Conservation (phyloP, 192 early-diverging fungal genomes). For the Physocladia obscura region DNA sequence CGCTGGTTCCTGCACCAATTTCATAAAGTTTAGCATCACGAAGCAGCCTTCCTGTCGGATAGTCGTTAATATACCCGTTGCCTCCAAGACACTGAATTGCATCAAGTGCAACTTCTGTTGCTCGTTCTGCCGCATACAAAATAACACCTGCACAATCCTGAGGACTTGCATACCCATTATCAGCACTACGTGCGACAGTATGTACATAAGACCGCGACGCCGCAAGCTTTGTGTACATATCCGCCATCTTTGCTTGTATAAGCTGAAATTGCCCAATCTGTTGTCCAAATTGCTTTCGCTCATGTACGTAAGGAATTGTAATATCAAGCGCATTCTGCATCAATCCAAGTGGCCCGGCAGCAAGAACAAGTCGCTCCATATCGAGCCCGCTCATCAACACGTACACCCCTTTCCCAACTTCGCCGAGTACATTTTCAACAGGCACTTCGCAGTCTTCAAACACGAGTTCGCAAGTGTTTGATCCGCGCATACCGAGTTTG, state of each 20-base stretch:
- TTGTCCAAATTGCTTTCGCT: conserved; percentile 82
- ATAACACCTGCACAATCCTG: conserved; percentile 92
- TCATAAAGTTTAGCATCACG: conserved; percentile 95
- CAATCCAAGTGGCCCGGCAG: conserved; percentile 85
- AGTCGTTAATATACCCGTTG: conserved; percentile 94
- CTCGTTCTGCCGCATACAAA: conserved; percentile 89
- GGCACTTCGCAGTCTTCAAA: conserved; percentile 94
- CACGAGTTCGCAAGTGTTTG: conserved; percentile 91
- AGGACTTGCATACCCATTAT: conserved; percentile 56
- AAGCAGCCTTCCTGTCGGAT: conserved; percentile 75
- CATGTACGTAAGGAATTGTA: conserved; percentile 80
- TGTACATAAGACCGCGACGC: conserved; percentile 89
- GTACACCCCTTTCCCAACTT: conserved; percentile 84
- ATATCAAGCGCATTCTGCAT: conserved; percentile 88
- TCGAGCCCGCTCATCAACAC: conserved; percentile 95
- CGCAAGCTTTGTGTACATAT: conserved; percentile 95
- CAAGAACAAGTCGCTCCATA: conserved; percentile 83
- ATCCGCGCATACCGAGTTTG: conserved; percentile 95
- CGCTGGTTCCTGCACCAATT: conserved; percentile 94
- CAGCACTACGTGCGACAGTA: conserved; percentile 84
- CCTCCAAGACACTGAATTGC: conserved; percentile 94
- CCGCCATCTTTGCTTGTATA: conserved; percentile 92
- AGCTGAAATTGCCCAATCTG: conserved; percentile 85
- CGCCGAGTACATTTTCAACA: conserved; percentile 81
- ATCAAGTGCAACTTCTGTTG: conserved; percentile 88